Base-by-base conservation (phyloP, 352 stramenopile species). In the Halophytophthora batemanensis region DNA sequence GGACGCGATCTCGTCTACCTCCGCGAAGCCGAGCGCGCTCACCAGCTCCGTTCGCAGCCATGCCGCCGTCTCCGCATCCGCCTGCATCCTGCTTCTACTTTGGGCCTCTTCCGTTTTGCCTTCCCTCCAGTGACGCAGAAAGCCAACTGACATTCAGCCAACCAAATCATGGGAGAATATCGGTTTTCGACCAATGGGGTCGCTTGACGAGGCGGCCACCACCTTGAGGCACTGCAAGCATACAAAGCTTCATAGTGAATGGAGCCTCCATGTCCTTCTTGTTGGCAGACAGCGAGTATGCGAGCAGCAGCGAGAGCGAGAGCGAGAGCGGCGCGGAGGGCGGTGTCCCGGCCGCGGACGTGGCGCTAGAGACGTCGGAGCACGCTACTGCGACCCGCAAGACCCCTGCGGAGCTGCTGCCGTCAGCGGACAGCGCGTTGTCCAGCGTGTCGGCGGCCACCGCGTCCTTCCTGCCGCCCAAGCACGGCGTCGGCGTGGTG, bases 1-100 rank as follows among this genome's bases (percentile, higher is more conserved):
- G 13, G 28, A 44, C 10, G 74, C 66, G 49, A 90, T 90, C 49
- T 90, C 80, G 28, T 83, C 71, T 34, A 90, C 80, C 45, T 90
- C 77, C 6, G 59, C 48, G 60, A 90, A 90, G 45, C 80, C 80
- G 48, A 90, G 61, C 21, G 76, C 74, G 51, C 51, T 69, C 67
- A 64, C 57, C 29, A 87, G 66, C 69, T 90, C 79, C 14, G 38
- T 19, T 54, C 77, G 81, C 36, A 90, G 72, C 77, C 72, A 87
- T 37, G 53, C 25, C 21, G 49, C 69, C n/a, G 61, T 79, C 19
- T 61, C 47, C 22, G 55, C 34, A 56, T 70, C 60, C 8, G 35
- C n/a, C 46, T 70, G 70, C 49, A 59, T 65, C 0, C 7, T 29
- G 1, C 36, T 38, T 33, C 28, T 40, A 33, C 40, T 28, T 12